Base-by-base conservation (phyloP, 1,284 basidiomycete species). In the Sanghuangporus weigelae region DNA sequence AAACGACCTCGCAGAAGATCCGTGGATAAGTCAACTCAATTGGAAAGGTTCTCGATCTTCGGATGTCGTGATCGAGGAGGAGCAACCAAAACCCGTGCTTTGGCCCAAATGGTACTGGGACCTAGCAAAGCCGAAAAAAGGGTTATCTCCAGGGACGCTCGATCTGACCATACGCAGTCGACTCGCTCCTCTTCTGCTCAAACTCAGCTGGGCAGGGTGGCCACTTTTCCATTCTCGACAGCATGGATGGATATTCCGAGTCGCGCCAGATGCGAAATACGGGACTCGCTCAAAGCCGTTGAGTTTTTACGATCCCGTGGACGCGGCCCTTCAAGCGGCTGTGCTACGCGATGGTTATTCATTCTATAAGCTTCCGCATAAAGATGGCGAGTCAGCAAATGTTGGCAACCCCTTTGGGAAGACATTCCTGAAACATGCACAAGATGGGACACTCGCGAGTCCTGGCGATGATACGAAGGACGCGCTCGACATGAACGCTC, bases 31-130 rank as follows among this genome's bases (percentile, higher is more conserved):
- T 19, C 87, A 90, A 68, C 78, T 93, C 1, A 84, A 93, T 65
- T 93, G 91, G 91, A 70, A 73, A 10, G 70, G 69, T 3, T 56
- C 68, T 10, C 65, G 67, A 64, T 46, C 67, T 19, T 40, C 56
- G 3, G 60, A 44, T 5, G 60, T 21, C 14, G 35, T 49, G 26
- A 21, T 38, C 31, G 16, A 58, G 57, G 19, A 58, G 53, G 23
- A 56, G n/a, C 36, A 36, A 2, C 16, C 5, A n/a, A n/a, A 51
- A 14, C 38, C 49, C 16, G 79, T 86, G 0, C 65, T 79, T 36
- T 89, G 87, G 87, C 96, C 96, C 0, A 93, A 95, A 72, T 99
- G 97, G 96, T 99, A 95, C 73, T 96, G 92, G 93, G 95, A 98
- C 46, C 83, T 95, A 2, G 78, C 87, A 3, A 86, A 80, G 68